phyloP scores from a whole-genome alignment of 768 basidiomycete genomes.

The Lactarius hengduanensis region DNA sequence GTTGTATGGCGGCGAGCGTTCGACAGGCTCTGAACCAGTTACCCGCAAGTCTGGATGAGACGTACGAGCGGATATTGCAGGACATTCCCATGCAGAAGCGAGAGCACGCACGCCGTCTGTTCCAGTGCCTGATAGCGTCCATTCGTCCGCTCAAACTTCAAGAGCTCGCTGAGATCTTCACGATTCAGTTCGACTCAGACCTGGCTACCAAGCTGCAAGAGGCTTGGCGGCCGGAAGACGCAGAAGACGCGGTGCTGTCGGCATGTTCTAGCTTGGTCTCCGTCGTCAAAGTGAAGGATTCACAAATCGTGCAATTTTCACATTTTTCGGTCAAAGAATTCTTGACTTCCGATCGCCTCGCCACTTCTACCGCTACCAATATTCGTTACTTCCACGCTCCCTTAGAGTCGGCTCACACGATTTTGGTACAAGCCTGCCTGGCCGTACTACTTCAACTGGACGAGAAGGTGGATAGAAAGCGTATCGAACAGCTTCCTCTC shows the following conservation, averaged over 20 bases:
- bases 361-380: neutral
- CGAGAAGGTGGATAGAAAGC: neutral
- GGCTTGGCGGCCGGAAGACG: neutral
- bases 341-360: constrained; percentile 2
- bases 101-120: neutral
- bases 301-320: neutral
- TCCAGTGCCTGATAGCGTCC: neutral
- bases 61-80: neutral
- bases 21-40: neutral
- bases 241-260: constrained; percentile 1
- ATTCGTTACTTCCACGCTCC: neutral
- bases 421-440: neutral
- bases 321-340: constrained; percentile 2
- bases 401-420: neutral
- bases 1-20: neutral
- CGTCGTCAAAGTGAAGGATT: neutral
- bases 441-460: neutral
- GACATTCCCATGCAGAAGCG: neutral
- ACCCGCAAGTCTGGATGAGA: neutral
- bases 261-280: neutral
- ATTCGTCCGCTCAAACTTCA: neutral
- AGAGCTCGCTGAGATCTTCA: constrained; percentile 8
- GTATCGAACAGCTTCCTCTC: neutral
- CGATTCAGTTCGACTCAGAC: neutral
- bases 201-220: neutral